Evolutionary conservation across 148 eudicot genomes (phyloP).

Genomic region (Cornus kousa): DNA sequence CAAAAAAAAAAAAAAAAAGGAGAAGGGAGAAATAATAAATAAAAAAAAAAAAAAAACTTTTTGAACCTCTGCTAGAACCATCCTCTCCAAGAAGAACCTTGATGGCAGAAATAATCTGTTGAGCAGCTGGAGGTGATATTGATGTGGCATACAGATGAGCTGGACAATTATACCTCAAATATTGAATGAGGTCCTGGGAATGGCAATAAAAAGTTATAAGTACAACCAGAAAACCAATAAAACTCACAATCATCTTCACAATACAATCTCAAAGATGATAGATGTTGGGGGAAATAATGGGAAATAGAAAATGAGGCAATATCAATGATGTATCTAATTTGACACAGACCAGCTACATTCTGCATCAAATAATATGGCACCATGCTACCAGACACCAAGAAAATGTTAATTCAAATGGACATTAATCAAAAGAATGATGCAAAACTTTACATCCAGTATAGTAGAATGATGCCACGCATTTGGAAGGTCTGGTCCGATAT

Average conservation of each 20-base stretch:
- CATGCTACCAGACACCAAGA: too few species aligned
- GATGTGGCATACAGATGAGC: slow-evolving; percentile 93
- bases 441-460: neutral
- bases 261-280: neutral
- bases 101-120: slow-evolving; percentile 82
- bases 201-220: neutral
- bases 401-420: neutral
- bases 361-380: too few species aligned
- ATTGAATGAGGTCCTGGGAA: slow-evolving; percentile 77
- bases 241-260: neutral
- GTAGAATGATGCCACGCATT: neutral
- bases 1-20: too few species aligned
- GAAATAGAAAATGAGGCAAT: neutral
- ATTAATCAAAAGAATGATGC: neutral
- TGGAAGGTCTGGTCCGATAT: too few species aligned
- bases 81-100: slow-evolving; percentile 86
- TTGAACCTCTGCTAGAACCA: slow-evolving; percentile 88
- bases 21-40: neutral
- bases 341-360: too few species aligned
- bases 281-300: neutral
- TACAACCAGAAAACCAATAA: neutral
- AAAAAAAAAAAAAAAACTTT: neutral
- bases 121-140: slow-evolving; percentile 93
- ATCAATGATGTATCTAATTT: too few species aligned
- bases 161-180: slow-evolving; percentile 69